Evolutionary conservation across 2,329 filamentous ascomycete species (phyloP).

Genomic region (Fusarium siculi): DNA sequence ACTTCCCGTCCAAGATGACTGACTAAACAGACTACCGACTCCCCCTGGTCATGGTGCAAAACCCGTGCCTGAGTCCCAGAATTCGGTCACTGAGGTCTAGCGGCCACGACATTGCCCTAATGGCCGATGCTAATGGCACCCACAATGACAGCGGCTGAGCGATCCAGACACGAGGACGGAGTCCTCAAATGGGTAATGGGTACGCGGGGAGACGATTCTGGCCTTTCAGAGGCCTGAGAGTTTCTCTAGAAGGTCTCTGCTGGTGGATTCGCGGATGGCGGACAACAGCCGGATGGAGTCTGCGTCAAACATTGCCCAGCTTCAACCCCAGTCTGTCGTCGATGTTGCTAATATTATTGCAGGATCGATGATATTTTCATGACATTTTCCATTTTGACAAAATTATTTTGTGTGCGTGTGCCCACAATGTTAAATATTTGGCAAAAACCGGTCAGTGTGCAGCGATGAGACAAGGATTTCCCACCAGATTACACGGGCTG

Average conservation of each 20-base stretch:
- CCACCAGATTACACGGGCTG: slow-evolving; percentile 2
- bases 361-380: slow-evolving; percentile 26
- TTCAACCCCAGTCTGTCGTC: slow-evolving; percentile 27
- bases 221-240: slow-evolving; percentile 31
- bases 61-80: slow-evolving; percentile 46
- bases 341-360: slow-evolving; percentile 29
- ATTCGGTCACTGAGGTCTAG: slow-evolving; percentile 47
- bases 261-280: slow-evolving; percentile 41
- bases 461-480: slow-evolving; percentile 27
- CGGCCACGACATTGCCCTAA: slow-evolving; percentile 46
- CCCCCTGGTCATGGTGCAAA: slow-evolving; percentile 28
- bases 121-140: slow-evolving; percentile 28
- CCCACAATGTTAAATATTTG: slow-evolving; percentile 32
- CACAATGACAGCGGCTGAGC: slow-evolving; percentile 45
- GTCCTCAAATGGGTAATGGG: slow-evolving; percentile 15
- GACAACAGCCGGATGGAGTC: slow-evolving; percentile 38
- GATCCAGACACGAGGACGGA: slow-evolving; percentile 42
- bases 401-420: slow-evolving; percentile 26
- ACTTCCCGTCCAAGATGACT: slow-evolving; percentile 30
- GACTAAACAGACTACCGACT: neutral
- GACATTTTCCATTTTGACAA: slow-evolving; percentile 15
- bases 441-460: slow-evolving; percentile 23
- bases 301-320: slow-evolving; percentile 35
- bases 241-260: slow-evolving; percentile 3
- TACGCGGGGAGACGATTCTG: slow-evolving; percentile 38